Conservation (phyloP, 225 moss, liverwort and hornwort species). For the Sphagnum contortum region DNA sequence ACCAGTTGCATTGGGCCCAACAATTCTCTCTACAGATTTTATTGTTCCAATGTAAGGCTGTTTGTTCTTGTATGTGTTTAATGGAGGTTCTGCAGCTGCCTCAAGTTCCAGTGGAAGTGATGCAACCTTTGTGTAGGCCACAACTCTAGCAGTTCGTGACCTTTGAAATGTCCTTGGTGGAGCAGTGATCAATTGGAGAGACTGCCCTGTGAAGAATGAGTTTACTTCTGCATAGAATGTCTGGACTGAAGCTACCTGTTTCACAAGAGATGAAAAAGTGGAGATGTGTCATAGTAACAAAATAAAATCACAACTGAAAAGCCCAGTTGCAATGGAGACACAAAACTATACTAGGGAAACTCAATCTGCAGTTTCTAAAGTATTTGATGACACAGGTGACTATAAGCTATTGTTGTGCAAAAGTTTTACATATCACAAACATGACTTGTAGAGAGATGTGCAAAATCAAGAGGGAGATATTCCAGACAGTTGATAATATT, state of each 20-base stretch:
- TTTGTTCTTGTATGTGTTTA: slow-evolving; percentile 84
- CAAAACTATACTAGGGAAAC: no score
- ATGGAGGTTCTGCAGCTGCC: slow-evolving; percentile 37
- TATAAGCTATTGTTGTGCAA: no score
- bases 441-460: no score
- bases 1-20: slow-evolving; percentile 86
- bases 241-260: neutral
- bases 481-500: no score
- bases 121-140: slow-evolving; percentile 33
- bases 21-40: slow-evolving; percentile 87
- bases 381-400: no score
- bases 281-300: no score
- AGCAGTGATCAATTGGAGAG: slow-evolving; percentile 2
- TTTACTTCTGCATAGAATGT: slow-evolving; percentile 11
- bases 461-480: no score
- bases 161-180: slow-evolving; percentile 3
- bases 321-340: no score
- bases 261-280: no score
- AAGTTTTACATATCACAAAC: no score
- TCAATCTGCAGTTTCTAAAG: no score
- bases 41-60: slow-evolving; percentile 59
- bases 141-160: slow-evolving; percentile 9
- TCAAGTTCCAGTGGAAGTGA: slow-evolving; percentile 51
- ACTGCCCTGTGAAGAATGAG: slow-evolving; percentile 24
- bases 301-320: no score